A percentile compares a stretch with the other conserved stretches of the same genome.
Conservation (phyloP, 2,329 filamentous ascomycete genomes). For the Hypoxylon sp. region DNA sequence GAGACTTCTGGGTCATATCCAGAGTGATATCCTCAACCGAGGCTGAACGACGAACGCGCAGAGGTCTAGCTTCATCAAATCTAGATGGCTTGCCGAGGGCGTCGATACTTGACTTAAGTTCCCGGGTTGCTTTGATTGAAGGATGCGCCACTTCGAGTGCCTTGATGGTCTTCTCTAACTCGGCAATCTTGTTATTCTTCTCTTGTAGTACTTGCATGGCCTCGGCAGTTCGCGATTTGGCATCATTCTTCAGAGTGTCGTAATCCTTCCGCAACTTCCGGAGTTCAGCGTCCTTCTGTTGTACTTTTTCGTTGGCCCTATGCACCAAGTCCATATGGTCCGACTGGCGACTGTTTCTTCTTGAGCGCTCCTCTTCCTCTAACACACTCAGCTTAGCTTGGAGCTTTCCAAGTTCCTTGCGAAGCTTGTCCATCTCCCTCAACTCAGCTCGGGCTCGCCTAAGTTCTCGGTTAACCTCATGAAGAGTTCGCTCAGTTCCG, state of each 20-base stretch:
- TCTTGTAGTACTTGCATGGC: slow-evolving; percentile 69
- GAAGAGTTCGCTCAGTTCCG: slow-evolving; percentile 64
- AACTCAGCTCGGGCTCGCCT: slow-evolving; percentile 68
- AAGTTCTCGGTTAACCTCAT: slow-evolving; percentile 69
- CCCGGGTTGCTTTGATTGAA: slow-evolving; percentile 46
- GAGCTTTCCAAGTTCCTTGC: slow-evolving; percentile 67
- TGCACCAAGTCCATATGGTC: slow-evolving; percentile 52
- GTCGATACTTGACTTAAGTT: slow-evolving; percentile 49
- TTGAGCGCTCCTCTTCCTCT: slow-evolving; percentile 59
- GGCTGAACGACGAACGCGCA: slow-evolving; percentile 42
- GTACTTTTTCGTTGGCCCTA: slow-evolving; percentile 60
- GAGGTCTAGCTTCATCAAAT: slow-evolving; percentile 38
- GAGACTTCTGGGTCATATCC: slow-evolving; percentile 49
- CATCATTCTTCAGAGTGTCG: slow-evolving; percentile 67
- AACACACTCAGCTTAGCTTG: slow-evolving; percentile 65
- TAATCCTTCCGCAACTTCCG: slow-evolving; percentile 66
- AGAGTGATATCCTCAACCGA: slow-evolving; percentile 51
- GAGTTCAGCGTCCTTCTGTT: slow-evolving; percentile 66
- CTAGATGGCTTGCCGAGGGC: slow-evolving; percentile 47
- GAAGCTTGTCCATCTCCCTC: slow-evolving; percentile 66
- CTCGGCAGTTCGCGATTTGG: slow-evolving; percentile 68
- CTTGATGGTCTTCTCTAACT: slow-evolving; percentile 68
- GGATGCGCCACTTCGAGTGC: slow-evolving; percentile 57
- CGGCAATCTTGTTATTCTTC: slow-evolving; percentile 70
- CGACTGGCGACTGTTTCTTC: slow-evolving; percentile 28